These are phyloP conservation scores for Akanthomyces dipterigenus DNA, from an alignment of 2,329 filamentous ascomycete genomes.

Conservation along the genomic window DNA sequence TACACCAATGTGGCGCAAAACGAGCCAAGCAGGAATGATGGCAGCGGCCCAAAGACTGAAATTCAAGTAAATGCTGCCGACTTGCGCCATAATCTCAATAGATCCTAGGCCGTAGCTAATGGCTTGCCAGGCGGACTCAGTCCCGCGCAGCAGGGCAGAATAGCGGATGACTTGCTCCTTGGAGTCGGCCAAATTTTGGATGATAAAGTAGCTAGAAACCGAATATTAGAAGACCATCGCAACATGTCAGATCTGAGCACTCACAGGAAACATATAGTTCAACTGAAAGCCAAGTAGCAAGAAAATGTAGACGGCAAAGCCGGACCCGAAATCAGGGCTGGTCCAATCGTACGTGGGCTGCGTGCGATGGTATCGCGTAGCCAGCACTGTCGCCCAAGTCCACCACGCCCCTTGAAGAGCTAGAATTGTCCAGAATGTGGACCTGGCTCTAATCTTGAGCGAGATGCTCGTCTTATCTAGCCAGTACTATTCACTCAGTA, in stretches of 20 bases:
- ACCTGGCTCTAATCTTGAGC: slow-evolving; percentile 47
- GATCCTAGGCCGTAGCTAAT: slow-evolving; percentile 64
- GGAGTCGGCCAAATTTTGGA: slow-evolving; percentile 55
- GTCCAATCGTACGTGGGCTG: slow-evolving; percentile 61
- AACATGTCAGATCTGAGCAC: slow-evolving; percentile 18
- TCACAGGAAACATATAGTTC: slow-evolving; percentile 65
- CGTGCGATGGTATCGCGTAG: slow-evolving; percentile 50
- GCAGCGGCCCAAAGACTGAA: slow-evolving; percentile 61
- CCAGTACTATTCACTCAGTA: slow-evolving; percentile 33
- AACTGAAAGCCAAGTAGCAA: slow-evolving; percentile 62
- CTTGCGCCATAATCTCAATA: slow-evolving; percentile 53
- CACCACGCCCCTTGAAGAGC: slow-evolving; percentile 62
- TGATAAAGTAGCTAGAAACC: slow-evolving; percentile 55
- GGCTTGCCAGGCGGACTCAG: slow-evolving; percentile 67
- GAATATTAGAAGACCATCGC: neutral
- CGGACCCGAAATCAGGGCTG: slow-evolving; percentile 55
- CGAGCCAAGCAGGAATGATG: slow-evolving; percentile 59
- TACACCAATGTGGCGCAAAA: slow-evolving; percentile 50
- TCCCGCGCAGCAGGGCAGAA: slow-evolving; percentile 60
- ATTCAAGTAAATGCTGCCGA: slow-evolving; percentile 64
- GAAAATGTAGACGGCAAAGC: slow-evolving; percentile 62
- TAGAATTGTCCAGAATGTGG: slow-evolving; percentile 46
- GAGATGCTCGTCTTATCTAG: slow-evolving; percentile 52
- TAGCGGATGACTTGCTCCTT: slow-evolving; percentile 62
- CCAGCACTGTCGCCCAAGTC: slow-evolving; percentile 62